These are phyloP conservation scores for Hevea brasiliensis DNA, from an alignment of 345 rosid species.

Conservation along the genomic window DNA sequence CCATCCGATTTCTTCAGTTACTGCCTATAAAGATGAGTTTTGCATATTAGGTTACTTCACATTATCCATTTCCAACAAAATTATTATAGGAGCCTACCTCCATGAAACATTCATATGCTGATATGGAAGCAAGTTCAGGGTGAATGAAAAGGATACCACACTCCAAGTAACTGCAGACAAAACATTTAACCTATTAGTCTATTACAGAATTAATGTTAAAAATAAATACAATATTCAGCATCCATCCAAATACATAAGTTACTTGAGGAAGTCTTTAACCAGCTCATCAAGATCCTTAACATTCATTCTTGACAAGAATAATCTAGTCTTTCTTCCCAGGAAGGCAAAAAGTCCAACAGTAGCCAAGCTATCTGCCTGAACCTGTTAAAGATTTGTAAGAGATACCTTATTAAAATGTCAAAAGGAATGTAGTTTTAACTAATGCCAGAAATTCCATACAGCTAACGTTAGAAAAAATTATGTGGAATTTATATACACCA, in stretches of 20 bases:
- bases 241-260: constrained; percentile 13
- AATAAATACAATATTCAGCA: constrained; percentile 3
- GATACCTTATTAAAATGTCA: background rate
- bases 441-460: constrained; percentile 6
- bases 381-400: constrained; percentile 30
- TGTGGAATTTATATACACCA: too few relatives aligned
- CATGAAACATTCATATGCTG: constrained; percentile 58
- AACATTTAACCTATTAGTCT: constrained; percentile 7
- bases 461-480: too few relatives aligned
- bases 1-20: constrained; percentile 70
- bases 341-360: constrained; percentile 69
- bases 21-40: constrained; percentile 41
- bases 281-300: constrained; percentile 63
- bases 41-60: background rate
- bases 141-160: constrained; percentile 62
- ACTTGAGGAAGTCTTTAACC: constrained; percentile 66
- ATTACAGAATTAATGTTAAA: background rate
- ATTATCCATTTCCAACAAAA: constrained; percentile 22
- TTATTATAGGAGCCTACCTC: constrained; percentile 41
- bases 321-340: constrained; percentile 57
- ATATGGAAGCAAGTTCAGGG: constrained; percentile 50
- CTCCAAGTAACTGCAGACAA: constrained; percentile 59
- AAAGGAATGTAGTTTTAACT: background rate
- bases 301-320: constrained; percentile 43
- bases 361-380: constrained; percentile 53